Base-by-base conservation (phyloP, 1,284 basidiomycete genomes). In the Chiua sp. region DNA sequence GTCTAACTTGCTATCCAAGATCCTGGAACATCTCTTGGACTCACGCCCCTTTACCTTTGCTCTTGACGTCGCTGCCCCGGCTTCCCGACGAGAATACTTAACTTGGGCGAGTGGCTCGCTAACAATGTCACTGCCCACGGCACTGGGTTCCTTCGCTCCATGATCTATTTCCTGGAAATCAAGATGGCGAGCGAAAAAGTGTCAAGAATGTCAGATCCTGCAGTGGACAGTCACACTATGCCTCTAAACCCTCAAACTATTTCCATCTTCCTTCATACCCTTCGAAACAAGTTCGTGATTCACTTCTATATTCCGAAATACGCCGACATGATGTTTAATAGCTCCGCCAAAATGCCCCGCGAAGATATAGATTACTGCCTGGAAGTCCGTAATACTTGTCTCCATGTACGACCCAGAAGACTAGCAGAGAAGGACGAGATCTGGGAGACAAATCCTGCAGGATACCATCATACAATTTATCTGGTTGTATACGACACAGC, bases 41-140 rank as follows among this genome's bases (percentile, higher is more conserved):
- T 89, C 94, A 46, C 87, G 91, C 15, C 94, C 95, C 3, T 92
- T 96, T 64, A 88, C 87, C 23, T 94, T 97, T 69, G 91, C 91
- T 20, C 86, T 97, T 53, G 98, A 99, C 72, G 90, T 98, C 46
- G 98, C 98, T 18, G 91, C 96, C 7, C 79, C 98, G 28, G 96
- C 96, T 3, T 95, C 94, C 47, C 90, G 95, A 51, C 82, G 95
- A 67, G 97, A 99, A 73, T 94, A 95, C 70, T 83, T 99, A 96
- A 98, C 69, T 83, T 99, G 53, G 96, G 98, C 77, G 94, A 97
- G 75, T 99, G 96, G 96, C 82, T 99, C 7, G 88, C 92, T 44
- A 93, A 96, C 74, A 91, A 93, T 67, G 91, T 98, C 47, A 80
- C 87, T 18, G 78, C 81, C 49, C 91, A 96, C 65, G 93, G 93